phyloP scores from a whole-genome alignment of 1,139 yeast species.

The Yamadazyma jaroonii region DNA sequence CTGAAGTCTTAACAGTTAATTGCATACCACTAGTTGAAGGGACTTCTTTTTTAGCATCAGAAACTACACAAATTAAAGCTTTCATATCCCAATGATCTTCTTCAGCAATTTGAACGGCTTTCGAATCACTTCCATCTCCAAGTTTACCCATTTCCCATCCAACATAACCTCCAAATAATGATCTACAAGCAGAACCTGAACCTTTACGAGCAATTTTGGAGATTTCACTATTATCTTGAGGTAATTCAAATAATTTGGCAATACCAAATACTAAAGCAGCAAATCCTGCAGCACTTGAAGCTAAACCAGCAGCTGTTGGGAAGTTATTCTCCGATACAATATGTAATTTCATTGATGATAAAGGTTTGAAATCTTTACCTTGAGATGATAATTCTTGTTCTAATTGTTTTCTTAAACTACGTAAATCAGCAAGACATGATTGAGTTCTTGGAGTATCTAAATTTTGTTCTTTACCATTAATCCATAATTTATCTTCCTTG shows the following conservation, averaged over 20 bases:
- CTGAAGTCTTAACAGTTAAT: slow-evolving; percentile 83
- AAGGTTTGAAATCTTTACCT: slow-evolving; percentile 31
- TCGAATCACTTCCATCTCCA: slow-evolving; percentile 80
- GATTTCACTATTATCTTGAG: slow-evolving; percentile 77
- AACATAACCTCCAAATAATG: slow-evolving; percentile 94
- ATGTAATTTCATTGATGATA: slow-evolving; percentile 66
- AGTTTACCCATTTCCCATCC: slow-evolving; percentile 96
- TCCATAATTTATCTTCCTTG: slow-evolving; percentile 68
- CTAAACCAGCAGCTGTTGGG: slow-evolving; percentile 99
- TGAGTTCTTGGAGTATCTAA: slow-evolving; percentile 68
- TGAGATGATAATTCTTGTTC: slow-evolving; percentile 48
- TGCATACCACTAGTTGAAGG: slow-evolving; percentile 98
- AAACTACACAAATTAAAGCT: slow-evolving; percentile 88
- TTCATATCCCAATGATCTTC: slow-evolving; percentile 90
- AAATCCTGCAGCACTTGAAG: slow-evolving; percentile 90
- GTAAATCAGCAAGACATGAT: slow-evolving; percentile 76
- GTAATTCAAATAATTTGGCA: slow-evolving; percentile 77
- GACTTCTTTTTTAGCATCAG: slow-evolving; percentile 91
- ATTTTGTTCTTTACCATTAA: slow-evolving; percentile 74
- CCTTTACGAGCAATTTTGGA: slow-evolving; percentile 96
- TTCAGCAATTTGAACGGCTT: slow-evolving; percentile 89
- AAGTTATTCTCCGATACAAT: slow-evolving; percentile 93
- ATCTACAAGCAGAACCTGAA: slow-evolving; percentile 97
- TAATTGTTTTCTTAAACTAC: slow-evolving; percentile 57
- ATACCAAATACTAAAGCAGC: slow-evolving; percentile 91